Base-by-base conservation (phyloP, 75 land plant species). In the Sequoiadendron giganteum region DNA sequence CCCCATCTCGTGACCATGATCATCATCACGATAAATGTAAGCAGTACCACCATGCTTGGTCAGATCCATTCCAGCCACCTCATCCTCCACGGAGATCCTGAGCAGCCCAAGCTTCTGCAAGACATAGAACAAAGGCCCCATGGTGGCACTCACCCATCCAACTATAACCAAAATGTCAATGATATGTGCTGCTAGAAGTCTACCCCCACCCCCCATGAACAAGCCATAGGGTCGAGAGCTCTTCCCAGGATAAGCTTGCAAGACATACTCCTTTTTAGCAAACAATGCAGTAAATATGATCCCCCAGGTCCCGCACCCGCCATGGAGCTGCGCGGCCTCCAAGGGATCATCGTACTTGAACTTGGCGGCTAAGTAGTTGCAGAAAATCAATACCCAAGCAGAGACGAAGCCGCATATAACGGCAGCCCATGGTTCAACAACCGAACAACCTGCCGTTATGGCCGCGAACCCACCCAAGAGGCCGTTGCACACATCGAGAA, bases 231-330 rank as follows among this genome's bases (percentile, higher is more conserved):
- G 90, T 34, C 94, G 15, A 1, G 77, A 49, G 14, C 61, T 30
- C 25, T 21, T 38, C 3, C 90, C 76, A 0, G 87, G 54, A 85
- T 94, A 94, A 10, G 86, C 91, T 39, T 94, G 54, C 73, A 42
- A 72, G 28, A 94, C 95, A 87, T 92, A 94, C 80, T 93, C 85
- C 86, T 97, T 86, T 73, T 91, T 90, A 0, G 98, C 98, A 81
- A 96, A 97, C 30, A 97, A 88, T 2, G 93, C 95, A 0, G 93
- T 92, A 88, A 97, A 97, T 3, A 97, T 87, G 88, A 97, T 40
- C 4, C 99, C 99, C 99, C 99, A 97, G 34, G 92, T 92, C 1
- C 98, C 99, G 83, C 97, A 96, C 6, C 99, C 99, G 8, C 98
- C 99, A 80, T 97, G 98, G 68, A 97, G 89, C 89, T 96, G 98